Base-by-base conservation (phyloP, 139 green algal species). In the Mychonastes homosphaera region DNA sequence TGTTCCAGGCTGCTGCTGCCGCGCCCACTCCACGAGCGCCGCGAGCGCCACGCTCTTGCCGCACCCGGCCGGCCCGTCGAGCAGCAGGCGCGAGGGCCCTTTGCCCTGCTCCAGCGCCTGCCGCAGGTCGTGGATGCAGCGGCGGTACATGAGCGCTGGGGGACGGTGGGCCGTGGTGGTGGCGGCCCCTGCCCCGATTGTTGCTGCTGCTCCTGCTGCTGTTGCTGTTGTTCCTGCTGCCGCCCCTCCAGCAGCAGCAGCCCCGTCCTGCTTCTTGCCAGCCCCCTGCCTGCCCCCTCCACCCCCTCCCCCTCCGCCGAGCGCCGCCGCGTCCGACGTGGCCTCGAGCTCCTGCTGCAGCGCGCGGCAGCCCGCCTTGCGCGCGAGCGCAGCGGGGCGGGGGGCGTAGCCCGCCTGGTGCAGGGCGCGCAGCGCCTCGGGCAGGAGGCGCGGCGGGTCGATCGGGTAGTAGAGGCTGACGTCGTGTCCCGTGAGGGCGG, bases 31-130 rank as follows among this genome's bases (percentile, higher is more conserved):
- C 51, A 79, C 82, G 19, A 83, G 56, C 16, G 58, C 33, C 34
- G 65, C 74, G 16, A 89, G 51, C 6, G 80, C 73, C 18, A 90
- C 53, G 34, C 64, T 79, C 53, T 88, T 88, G 60, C 82, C 82
- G 23, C 43, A 58, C n/a, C 82, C 82, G 3, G 48, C 16, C n/a
- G 36, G 35, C 2, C 59, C 59, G 4, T 27, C 6, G 28, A 77
- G 18, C 23, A 74, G 49, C 23, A 73, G 21, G 3, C 35, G 49
- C 27, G 33, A 45, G 2, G 29, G 33, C 9, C n/a, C n/a, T n/a
- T 45, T 16, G 15, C 50, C 19, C 16, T 19, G 18, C 18, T 30
- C 50, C 6, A 65, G 36, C 26, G 34, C 26, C 9, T 45, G 10
- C 21, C 35, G 39, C 15, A 72, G 52, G 0, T 51, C 18, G 19